Conservation (phyloP, 73 alveolate species). For the Paramecium primaurelia region DNA sequence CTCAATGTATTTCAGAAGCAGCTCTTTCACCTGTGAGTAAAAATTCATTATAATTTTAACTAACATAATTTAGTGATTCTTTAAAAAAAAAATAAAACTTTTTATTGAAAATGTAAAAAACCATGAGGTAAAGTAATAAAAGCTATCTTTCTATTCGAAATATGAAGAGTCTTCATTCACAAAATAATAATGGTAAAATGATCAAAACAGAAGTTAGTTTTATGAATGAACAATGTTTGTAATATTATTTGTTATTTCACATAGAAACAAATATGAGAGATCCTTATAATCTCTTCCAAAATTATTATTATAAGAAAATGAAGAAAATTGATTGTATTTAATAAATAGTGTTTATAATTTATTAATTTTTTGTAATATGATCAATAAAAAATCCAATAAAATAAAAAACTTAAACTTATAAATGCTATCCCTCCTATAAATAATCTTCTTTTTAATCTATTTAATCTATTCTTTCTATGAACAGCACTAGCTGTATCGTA, state of each 20-base stretch:
- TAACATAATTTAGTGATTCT: not conserved
- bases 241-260: not conserved
- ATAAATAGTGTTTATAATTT: not conserved
- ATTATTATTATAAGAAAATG: not conserved
- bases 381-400: slow-evolving; percentile 4
- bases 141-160: not conserved
- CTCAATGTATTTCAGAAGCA: not conserved
- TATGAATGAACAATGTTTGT: not conserved
- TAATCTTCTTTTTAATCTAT: not conserved
- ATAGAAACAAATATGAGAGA: not conserved
- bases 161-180: not conserved
- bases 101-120: not conserved
- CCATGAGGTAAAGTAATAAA: not conserved
- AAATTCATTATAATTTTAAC: not conserved
- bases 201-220: not conserved
- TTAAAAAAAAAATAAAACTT: not conserved
- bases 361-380: not conserved
- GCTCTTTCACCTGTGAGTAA: not conserved
- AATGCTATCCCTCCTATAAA: not conserved
- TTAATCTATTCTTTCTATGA: not conserved
- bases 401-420: not conserved
- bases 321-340: not conserved
- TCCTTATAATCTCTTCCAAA: not conserved
- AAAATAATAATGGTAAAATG: not conserved
- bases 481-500: slow-evolving; percentile 8